Base-by-base conservation (phyloP, 2,329 filamentous ascomycete species). In the Didymella glomerata region DNA sequence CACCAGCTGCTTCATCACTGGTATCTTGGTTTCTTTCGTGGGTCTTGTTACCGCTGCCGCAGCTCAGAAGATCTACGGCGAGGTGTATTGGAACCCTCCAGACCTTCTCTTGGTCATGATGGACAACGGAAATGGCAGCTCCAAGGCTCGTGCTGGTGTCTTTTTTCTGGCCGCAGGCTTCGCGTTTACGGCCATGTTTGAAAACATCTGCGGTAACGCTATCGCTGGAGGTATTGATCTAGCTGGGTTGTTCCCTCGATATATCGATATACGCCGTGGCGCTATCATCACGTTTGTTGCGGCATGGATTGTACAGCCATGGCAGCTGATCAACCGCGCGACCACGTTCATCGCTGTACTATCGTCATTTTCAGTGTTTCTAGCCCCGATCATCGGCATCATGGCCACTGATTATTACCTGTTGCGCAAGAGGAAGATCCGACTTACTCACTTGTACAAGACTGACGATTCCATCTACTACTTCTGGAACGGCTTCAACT, bases 31-130 rank as follows among this genome's bases (percentile, higher is more conserved):
- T 16, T 79, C 75, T 0, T 69, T 82, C 42, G 61, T 80, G n/a
- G 80, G 80, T 9, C 63, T 82, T 4, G 69, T 77, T 8, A 78
- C 80, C 2, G 80, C 80, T 13, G 73, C 79, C 1, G 76, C 78
- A 5, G 70, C 68, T 16, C 74, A 78, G 47, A 74, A 75, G 49
- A 74, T 77, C 0, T 77, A 77, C 34, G 72, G 73, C 2, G 69
- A 77, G 28, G 64, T 76, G 0, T 76, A 74, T 42, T 78, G 76
- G 74, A 81, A 63, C 16, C 80, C 79, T 3, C 79, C 79, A 0
- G 78, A 81, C 50, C 68, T 82, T 0, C 69, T 82, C 2, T 77
- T 80, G 74, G 72, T 76, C 6, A 80, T 81, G 76, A 81, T 81
- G 77, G 74, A 79, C 36, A 69, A 70, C 32, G 80, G 80, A 0